Base-by-base conservation (phyloP, 192 early-diverging fungal genomes). In the Coemansia sp. region DNA sequence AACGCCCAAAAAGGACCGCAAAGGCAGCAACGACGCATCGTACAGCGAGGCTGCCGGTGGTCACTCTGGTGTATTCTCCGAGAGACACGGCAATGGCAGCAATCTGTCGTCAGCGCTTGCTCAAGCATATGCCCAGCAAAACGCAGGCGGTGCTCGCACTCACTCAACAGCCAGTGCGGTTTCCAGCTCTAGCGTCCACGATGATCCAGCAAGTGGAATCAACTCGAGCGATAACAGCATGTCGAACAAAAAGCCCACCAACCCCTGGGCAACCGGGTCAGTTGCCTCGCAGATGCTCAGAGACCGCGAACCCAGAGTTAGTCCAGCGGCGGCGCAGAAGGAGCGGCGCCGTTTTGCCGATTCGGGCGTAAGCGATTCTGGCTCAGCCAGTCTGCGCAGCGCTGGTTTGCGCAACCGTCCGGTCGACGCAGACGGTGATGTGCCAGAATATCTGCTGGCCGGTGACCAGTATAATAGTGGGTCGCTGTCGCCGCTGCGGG, bases 31-130 rank as follows among this genome's bases (percentile, higher is more conserved):
- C 3, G 67, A 75, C 10, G n/a, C 60, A 3, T 45, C 57, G 19
- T 66, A 59, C 55, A 69, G 62, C 67, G 67, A 75, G 51, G 63
- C 66, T 7, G 52, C 72, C 12, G 53, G 59, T 51, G 64, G 65
- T 11, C 65, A 50, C 51, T 4, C 39, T 11, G 39, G 15, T n/a
- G 19, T 21, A 8, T 47, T 38, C 35, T 19, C 27, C 7, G 29
- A 50, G 22, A 25, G 52, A 41, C 24, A 12, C 41, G 32, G 54
- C 45, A 21, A 50, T 15, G 21, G 55, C 35, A 17, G 5, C 55
- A 21, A 57, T 15, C 14, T 29, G 17, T 7, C 55, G 14, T 57
- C 55, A 4, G 55, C 55, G 7, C 55, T 57, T 15, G 41, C 43
- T 7, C 59, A 48, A 10, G 43, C 43, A 2, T 45, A 45, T n/a